A percentile compares a stretch with the other conserved stretches of the same genome.
These are phyloP conservation scores for Vitis rotundifolia DNA, from an alignment of 164 flowering plant species.

Conservation along the genomic window DNA sequence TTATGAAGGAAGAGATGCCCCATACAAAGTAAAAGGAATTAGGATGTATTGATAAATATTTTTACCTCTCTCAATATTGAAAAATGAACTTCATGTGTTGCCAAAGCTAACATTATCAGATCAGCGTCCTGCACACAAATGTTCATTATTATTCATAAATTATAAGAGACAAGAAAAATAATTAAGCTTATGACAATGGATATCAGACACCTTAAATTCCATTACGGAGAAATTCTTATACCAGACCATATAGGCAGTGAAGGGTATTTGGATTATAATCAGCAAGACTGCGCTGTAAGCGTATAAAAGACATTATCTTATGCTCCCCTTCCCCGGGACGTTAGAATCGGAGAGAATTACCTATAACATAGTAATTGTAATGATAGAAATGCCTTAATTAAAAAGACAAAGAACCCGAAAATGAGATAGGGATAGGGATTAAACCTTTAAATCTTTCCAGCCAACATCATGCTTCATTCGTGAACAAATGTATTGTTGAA, in stretches of 20 bases:
- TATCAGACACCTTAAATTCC: too few species aligned
- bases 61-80: constrained; percentile 45
- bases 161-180: background rate
- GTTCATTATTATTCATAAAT: too few species aligned
- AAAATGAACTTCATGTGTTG: constrained; percentile 45
- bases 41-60: too few species aligned
- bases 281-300: constrained; percentile 31
- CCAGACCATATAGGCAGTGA: constrained; percentile 59
- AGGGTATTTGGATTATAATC: constrained; percentile 47
- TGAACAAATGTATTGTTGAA: constrained; percentile 25
- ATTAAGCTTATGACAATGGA: background rate
- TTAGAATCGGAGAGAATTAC: constrained; percentile 56
- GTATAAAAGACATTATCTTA: constrained; percentile 51
- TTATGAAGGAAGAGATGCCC: too few species aligned
- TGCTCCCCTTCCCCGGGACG: constrained; percentile 67
- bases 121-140: constrained; percentile 53
- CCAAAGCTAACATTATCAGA: constrained; percentile 53
- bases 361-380: constrained; percentile 10
- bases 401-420: background rate
- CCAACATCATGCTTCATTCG: constrained; percentile 27
- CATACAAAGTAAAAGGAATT: too few species aligned
- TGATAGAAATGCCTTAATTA: too few species aligned
- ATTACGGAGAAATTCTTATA: constrained; percentile 12
- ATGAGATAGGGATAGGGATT: too few species aligned
- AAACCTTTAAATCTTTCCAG: constrained; percentile 47